Conservation (phyloP, 2,329 filamentous ascomycete species). For the Colletotrichum orchidophilum region DNA sequence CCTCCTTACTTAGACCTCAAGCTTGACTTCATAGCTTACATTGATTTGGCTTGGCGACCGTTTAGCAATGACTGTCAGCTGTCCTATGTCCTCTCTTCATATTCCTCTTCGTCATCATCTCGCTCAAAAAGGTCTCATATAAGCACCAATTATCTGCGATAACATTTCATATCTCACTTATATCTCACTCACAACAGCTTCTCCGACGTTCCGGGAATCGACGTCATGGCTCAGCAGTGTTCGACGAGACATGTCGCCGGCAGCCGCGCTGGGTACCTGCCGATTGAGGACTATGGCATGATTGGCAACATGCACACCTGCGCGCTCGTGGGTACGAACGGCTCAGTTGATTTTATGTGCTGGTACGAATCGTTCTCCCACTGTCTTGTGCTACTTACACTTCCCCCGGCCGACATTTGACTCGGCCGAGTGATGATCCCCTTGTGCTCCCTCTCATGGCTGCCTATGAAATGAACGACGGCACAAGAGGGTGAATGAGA, state of each 20-base stretch:
- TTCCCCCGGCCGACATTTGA: neutral
- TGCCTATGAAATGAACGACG: neutral
- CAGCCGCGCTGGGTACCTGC: slow-evolving; percentile 60
- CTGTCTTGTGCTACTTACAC: neutral
- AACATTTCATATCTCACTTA: neutral
- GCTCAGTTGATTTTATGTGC: slow-evolving; percentile 81
- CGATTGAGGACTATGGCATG: slow-evolving; percentile 81
- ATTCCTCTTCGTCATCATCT: neutral
- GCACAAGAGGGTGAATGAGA: neutral
- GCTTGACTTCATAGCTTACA: slow-evolving; percentile 28
- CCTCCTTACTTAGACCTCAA: neutral
- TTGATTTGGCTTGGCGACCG: slow-evolving; percentile 3
- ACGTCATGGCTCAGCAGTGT: slow-evolving; percentile 45
- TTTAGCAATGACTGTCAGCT: neutral
- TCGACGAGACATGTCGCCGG: slow-evolving; percentile 40
- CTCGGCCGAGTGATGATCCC: neutral
- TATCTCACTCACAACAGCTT: neutral
- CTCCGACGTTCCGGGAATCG: neutral
- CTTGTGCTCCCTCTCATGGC: neutral
- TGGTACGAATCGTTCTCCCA: slow-evolving; percentile 58
- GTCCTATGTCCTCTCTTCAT: neutral
- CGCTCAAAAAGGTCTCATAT: neutral
- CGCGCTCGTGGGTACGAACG: slow-evolving; percentile 78
- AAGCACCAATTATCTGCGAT: neutral
- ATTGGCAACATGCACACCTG: slow-evolving; percentile 85